phyloP scores from a whole-genome alignment of 176 grass and related monocot genomes.

The Bromus sterilis region DNA sequence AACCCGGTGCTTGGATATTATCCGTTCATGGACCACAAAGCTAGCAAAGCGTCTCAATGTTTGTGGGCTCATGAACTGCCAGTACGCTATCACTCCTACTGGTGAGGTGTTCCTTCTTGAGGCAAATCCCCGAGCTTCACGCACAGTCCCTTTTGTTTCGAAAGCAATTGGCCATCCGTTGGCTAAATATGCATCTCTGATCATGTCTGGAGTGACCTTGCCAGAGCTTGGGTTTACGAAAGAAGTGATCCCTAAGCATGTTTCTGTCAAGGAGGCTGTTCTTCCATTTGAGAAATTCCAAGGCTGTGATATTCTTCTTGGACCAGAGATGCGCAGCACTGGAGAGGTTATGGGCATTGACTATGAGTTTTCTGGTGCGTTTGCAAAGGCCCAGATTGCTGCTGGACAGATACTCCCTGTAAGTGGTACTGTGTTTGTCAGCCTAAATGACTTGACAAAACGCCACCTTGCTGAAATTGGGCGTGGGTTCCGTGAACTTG shows the following conservation, averaged over 20 bases:
- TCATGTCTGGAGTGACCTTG: conserved; percentile 85
- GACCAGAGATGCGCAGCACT: conserved; percentile 98
- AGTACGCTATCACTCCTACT: conserved; percentile 89
- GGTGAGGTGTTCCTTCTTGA: conserved; percentile 90
- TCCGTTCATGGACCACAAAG: conserved; percentile 83
- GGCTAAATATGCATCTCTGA: conserved; percentile 96
- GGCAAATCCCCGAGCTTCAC: conserved; percentile 89
- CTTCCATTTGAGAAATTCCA: conserved; percentile 99
- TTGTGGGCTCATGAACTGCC: conserved; percentile 97
- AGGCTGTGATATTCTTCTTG: conserved; percentile 97
- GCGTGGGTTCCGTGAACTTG: conserved; percentile 59
- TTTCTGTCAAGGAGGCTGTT: conserved; percentile 95
- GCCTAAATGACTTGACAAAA: conserved; percentile 88
- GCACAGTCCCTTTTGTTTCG: conserved; percentile 93
- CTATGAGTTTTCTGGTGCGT: conserved; percentile 77
- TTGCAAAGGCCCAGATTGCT: conserved; percentile 97
- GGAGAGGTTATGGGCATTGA: conserved; percentile 99
- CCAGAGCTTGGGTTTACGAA: conserved; percentile 73
- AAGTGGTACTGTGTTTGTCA: conserved; percentile 77
- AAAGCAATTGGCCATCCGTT: conserved; percentile 97
- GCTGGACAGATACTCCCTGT: conserved; percentile 85
- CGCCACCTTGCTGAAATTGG: conserved; percentile 76
- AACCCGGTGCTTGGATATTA: conserved; percentile 56
- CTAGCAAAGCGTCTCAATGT: conserved; percentile 77
- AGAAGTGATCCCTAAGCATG: conserved; percentile 89